phyloP scores from a whole-genome alignment of 306 rosid genomes.

The Vigna angularis region DNA sequence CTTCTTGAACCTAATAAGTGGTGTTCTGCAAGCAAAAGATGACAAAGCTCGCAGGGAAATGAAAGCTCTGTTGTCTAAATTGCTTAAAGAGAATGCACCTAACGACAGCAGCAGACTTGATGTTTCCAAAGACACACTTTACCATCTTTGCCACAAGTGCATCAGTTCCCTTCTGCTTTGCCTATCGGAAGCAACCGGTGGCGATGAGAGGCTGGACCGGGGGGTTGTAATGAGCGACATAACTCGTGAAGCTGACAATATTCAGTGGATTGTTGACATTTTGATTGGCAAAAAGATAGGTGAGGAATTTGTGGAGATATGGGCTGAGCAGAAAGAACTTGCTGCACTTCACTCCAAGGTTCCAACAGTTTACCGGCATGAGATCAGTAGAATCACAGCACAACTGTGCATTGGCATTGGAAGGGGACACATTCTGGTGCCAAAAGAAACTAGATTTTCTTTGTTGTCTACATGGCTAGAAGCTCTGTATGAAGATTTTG shows the following conservation, averaged over 20 bases:
- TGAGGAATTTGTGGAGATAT: slow-evolving; percentile 82
- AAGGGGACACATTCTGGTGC: slow-evolving; percentile 76
- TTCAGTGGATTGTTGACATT: slow-evolving; percentile 89
- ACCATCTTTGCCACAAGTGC: slow-evolving; percentile 75
- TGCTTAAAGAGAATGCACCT: slow-evolving; percentile 69
- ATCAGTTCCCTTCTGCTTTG: slow-evolving; percentile 69
- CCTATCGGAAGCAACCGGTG: slow-evolving; percentile 66
- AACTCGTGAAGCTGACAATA: slow-evolving; percentile 85
- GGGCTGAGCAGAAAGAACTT: slow-evolving; percentile 95
- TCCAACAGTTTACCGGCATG: slow-evolving; percentile 74
- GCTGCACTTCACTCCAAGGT: slow-evolving; percentile 77
- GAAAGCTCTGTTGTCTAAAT: slow-evolving; percentile 69
- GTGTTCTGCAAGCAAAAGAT: slow-evolving; percentile 89
- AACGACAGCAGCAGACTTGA: slow-evolving; percentile 59
- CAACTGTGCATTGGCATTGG: slow-evolving; percentile 85
- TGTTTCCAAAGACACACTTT: slow-evolving; percentile 78
- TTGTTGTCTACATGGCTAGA: slow-evolving; percentile 88
- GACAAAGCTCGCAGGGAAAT: slow-evolving; percentile 89
- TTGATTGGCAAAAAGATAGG: slow-evolving; percentile 69
- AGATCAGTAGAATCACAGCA: slow-evolving; percentile 85
- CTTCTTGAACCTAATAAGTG: slow-evolving; percentile 57
- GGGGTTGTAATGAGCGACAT: slow-evolving; percentile 77
- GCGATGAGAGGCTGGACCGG: slow-evolving; percentile 55
- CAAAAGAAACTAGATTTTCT: slow-evolving; percentile 72
- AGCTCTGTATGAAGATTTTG: slow-evolving; percentile 85